A percentile compares a stretch with the other conserved stretches of the same genome.
Evolutionary conservation across 129 eudicot genomes (phyloP).

Genomic region (Flaveria robusta): DNA sequence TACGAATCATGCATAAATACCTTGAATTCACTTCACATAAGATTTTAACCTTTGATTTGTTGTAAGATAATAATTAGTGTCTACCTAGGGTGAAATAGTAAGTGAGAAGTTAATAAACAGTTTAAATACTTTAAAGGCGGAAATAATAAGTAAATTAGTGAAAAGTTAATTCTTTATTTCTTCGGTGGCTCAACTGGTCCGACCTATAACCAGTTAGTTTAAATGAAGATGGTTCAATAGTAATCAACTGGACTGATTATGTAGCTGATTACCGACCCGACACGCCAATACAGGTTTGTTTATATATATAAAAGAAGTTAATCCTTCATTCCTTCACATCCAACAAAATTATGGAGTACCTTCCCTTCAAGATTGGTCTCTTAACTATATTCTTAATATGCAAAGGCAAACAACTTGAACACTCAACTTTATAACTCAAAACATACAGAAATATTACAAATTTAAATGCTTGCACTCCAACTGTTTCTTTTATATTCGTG

Average conservation of each 20-base stretch:
- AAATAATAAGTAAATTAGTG: no score
- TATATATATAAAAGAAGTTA: not conserved
- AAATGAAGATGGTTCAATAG: no score
- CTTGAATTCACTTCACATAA: not conserved
- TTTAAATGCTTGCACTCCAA: not conserved
- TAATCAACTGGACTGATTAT: no score
- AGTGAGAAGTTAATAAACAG: no score
- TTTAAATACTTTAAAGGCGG: no score
- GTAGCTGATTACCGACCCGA: no score
- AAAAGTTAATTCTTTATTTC: no score
- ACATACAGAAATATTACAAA: not conserved
- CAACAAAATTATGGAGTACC: not conserved
- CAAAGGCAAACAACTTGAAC: not conserved
- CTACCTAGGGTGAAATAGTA: no score
- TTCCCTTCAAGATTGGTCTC: constrained; percentile 14
- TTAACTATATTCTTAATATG: constrained; percentile 11
- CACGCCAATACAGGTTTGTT: not conserved
- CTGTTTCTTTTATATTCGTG: not conserved
- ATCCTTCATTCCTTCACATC: not conserved
- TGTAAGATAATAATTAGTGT: no score
- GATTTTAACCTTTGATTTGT: no score
- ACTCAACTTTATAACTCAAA: not conserved
- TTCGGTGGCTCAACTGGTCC: no score
- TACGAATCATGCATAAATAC: not conserved
- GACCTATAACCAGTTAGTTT: no score